phyloP scores from a whole-genome alignment of 169 alveolate genomes.

The Eimeria acervulina region DNA sequence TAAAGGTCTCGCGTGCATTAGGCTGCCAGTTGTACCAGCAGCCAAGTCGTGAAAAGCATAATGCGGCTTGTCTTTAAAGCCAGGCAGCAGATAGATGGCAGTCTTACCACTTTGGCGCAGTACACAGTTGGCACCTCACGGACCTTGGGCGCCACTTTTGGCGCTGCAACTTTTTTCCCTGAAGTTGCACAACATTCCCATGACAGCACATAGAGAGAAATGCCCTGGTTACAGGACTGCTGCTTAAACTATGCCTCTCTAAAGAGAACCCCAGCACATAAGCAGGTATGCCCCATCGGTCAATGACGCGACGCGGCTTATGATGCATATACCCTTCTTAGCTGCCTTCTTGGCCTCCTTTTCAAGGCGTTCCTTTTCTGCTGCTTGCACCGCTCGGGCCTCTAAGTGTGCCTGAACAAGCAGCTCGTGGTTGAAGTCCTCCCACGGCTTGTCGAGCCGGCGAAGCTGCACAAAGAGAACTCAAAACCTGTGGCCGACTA shows the following conservation, averaged over 20 bases:
- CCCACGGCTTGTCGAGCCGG: conserved; percentile 82
- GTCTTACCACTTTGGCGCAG: conserved; percentile 74
- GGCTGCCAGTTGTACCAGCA: background rate
- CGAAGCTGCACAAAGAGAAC: conserved; percentile 69
- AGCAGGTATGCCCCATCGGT: background rate
- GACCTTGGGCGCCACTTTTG: conserved; percentile 46
- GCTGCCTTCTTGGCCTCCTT: conserved; percentile 66
- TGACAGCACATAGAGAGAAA: background rate
- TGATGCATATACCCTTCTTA: conserved; percentile 61
- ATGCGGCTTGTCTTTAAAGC: background rate
- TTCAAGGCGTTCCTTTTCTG: conserved; percentile 57
- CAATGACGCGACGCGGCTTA: background rate
- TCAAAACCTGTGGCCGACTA: background rate
- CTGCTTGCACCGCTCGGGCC: conserved; percentile 73
- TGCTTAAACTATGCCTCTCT: background rate
- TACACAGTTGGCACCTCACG: conserved; percentile 61
- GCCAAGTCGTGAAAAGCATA: background rate
- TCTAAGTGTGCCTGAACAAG: conserved; percentile 76
- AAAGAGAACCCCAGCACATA: background rate
- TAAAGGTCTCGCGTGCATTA: background rate
- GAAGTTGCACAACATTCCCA: background rate
- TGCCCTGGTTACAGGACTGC: too few relatives aligned
- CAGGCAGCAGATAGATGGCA: background rate
- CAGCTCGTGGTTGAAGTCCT: conserved; percentile 78
- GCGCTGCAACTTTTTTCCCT: conserved; percentile 75